Conservation (phyloP, 768 basidiomycete species). For the Hericium rajendrae region DNA sequence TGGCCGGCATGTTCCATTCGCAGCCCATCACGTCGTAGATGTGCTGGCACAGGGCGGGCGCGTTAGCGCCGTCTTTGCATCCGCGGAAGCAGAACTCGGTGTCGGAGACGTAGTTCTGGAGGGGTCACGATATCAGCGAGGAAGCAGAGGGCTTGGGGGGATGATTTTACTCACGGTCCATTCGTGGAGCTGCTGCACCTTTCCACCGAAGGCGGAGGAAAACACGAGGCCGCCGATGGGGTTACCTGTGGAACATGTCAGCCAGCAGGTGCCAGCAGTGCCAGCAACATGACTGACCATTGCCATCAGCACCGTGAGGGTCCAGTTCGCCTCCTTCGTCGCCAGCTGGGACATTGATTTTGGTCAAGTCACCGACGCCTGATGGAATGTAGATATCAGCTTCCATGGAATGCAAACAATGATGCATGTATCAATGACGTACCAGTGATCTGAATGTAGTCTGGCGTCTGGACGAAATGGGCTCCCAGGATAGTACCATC, state of each 20-base stretch:
- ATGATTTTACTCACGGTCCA: conserved; percentile 47
- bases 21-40: conserved; percentile 51
- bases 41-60: conserved; percentile 50
- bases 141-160: not conserved
- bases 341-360: conserved; percentile 47
- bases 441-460: conserved; percentile 67
- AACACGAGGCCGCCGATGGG: conserved; percentile 66
- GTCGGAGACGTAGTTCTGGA: conserved; percentile 51
- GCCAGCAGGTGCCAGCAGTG: not conserved
- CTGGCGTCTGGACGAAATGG: conserved; percentile 65
- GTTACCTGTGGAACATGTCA: conserved; percentile 28
- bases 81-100: conserved; percentile 64
- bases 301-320: conserved; percentile 56
- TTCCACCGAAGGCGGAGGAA: conserved; percentile 50
- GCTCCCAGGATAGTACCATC: conserved; percentile 57
- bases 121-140: not conserved
- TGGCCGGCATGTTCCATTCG: conserved; percentile 50
- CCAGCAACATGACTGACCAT: conserved; percentile 25
- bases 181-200: conserved; percentile 49
- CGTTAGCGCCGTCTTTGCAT: conserved; percentile 43
- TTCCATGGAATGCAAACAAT: not conserved
- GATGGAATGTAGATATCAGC: not conserved
- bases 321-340: conserved; percentile 61
- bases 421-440: conserved; percentile 1
- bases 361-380: conserved; percentile 4